Conservation (phyloP, 164 flowering plant species). For the Vitis cinerea region DNA sequence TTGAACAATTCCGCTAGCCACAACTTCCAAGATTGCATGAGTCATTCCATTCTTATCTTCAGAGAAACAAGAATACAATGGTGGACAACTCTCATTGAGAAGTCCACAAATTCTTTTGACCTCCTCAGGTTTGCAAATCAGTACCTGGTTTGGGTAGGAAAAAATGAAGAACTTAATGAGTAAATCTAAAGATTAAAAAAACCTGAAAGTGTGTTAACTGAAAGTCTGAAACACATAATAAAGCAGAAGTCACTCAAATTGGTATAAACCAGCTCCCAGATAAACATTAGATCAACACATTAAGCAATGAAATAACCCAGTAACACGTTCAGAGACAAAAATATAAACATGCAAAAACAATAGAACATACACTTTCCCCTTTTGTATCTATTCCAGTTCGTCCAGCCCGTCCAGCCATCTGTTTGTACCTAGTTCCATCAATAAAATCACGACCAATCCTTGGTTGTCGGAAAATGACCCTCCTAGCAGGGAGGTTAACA, state of each 20-base stretch:
- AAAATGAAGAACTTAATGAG: constrained; percentile 9
- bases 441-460: constrained; percentile 93
- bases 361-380: constrained; percentile 91
- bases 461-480: constrained; percentile 97
- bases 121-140: constrained; percentile 90
- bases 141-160: constrained; percentile 45
- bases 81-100: constrained; percentile 78
- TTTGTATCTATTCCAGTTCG: constrained; percentile 97
- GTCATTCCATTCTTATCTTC: constrained; percentile 99
- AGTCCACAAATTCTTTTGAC: constrained; percentile 60
- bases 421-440: constrained; percentile 92
- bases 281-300: neutral
- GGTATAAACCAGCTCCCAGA: neutral
- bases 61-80: constrained; percentile 86
- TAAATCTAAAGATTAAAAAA: neutral
- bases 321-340: constrained; percentile 6
- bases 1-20: constrained; percentile 96
- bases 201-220: neutral
- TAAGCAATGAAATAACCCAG: neutral
- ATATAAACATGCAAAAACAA: constrained; percentile 3
- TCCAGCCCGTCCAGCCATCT: constrained; percentile 99
- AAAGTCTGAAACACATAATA: neutral
- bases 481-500: constrained; percentile 93
- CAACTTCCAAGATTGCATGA: constrained; percentile 97
- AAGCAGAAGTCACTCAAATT: neutral